phyloP scores from a whole-genome alignment of 495 filamentous ascomycete genomes.

The Penicillium roqueforti region DNA sequence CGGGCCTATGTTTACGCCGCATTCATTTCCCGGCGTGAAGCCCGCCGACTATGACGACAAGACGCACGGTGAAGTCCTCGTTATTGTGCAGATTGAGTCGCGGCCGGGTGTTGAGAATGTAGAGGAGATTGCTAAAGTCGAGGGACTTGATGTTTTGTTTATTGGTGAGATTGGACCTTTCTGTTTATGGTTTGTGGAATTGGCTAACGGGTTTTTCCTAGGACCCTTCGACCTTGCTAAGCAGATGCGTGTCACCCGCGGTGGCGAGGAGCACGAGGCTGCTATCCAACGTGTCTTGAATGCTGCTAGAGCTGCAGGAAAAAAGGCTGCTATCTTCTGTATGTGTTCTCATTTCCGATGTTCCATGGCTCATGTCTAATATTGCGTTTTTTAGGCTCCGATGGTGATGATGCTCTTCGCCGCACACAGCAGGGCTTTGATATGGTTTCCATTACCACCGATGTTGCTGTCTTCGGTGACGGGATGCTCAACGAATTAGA shows the following conservation, averaged over 20 bases:
- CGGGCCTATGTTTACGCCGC: slow-evolving; percentile 56
- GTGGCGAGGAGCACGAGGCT: slow-evolving; percentile 46
- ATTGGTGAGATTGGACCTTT: slow-evolving; percentile 28
- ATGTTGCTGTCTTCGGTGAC: slow-evolving; percentile 49
- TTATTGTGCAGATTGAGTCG: slow-evolving; percentile 48
- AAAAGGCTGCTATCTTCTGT: slow-evolving; percentile 76
- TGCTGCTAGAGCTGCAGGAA: slow-evolving; percentile 63
- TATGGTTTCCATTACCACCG: slow-evolving; percentile 66
- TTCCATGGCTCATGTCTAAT: background rate
- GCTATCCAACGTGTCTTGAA: slow-evolving; percentile 61
- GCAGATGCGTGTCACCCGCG: slow-evolving; percentile 34
- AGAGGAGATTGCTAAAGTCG: slow-evolving; percentile 45
- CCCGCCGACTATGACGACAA: slow-evolving; percentile 39
- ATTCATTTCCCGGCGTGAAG: slow-evolving; percentile 35
- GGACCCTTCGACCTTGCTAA: slow-evolving; percentile 56
- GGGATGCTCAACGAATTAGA: slow-evolving; percentile 35
- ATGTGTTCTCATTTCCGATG: slow-evolving; percentile 6
- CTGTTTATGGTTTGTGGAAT: background rate
- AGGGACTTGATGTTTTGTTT: slow-evolving; percentile 43
- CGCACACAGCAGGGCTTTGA: slow-evolving; percentile 69
- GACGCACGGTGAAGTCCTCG: slow-evolving; percentile 33
- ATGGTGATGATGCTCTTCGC: slow-evolving; percentile 56
- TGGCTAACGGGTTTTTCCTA: background rate
- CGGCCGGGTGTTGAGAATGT: slow-evolving; percentile 44
- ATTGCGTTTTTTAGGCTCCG: slow-evolving; percentile 32